phyloP scores from a whole-genome alignment of 1,284 basidiomycete species.

The Cryptococcus sp. region DNA sequence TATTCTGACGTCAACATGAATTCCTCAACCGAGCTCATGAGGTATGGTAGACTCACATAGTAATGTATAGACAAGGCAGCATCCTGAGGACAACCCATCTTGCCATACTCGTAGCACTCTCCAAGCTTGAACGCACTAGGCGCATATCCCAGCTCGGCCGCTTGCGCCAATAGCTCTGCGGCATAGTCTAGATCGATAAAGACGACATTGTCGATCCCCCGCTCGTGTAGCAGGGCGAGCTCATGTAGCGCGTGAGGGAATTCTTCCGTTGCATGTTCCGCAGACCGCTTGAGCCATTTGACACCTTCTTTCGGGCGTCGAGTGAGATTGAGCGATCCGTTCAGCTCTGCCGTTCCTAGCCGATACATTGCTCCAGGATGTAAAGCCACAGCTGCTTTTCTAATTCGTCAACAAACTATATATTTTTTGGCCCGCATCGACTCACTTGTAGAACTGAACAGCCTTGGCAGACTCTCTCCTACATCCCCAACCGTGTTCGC shows the following conservation, averaged over 20 bases:
- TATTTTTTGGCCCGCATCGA: slow-evolving; percentile 2
- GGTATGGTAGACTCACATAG: slow-evolving; percentile 62
- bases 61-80: slow-evolving; percentile 96
- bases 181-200: slow-evolving; percentile 96
- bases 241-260: slow-evolving; percentile 97
- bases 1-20: slow-evolving; percentile 60
- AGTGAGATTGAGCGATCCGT: slow-evolving; percentile 83
- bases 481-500: slow-evolving; percentile 98
- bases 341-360: slow-evolving; percentile 90
- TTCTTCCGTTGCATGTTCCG: slow-evolving; percentile 88
- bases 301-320: slow-evolving; percentile 92
- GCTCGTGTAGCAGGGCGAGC: slow-evolving; percentile 86
- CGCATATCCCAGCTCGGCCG: slow-evolving; percentile 91
- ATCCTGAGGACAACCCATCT: slow-evolving; percentile 98
- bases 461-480: slow-evolving; percentile 87
- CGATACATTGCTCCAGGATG: slow-evolving; percentile 97
- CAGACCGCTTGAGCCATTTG: slow-evolving; percentile 95
- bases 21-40: no score
- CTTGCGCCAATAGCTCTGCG: slow-evolving; percentile 88
- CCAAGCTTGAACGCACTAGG: slow-evolving; percentile 93
- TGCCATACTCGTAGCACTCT: slow-evolving; percentile 98
- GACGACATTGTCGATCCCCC: slow-evolving; percentile 91
- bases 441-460: slow-evolving; percentile 72
- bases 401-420: slow-evolving; percentile 36
- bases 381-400: slow-evolving; percentile 82